Evolutionary conservation across 2,329 filamentous ascomycete genomes (phyloP).

Genomic region (Cordyceps cicadae): DNA sequence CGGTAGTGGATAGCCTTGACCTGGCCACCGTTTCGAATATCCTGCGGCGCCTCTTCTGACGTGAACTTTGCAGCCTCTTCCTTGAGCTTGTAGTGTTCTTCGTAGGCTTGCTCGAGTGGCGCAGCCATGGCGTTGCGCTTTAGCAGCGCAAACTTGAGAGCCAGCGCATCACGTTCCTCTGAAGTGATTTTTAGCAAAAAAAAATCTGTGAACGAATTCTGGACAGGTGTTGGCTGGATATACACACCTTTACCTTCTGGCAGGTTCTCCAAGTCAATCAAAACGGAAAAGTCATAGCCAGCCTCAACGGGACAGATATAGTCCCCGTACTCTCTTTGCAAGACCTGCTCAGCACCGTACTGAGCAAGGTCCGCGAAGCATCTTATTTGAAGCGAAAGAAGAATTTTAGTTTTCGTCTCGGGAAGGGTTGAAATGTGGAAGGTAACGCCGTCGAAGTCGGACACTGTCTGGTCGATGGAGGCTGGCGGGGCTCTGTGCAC

Average conservation of each 20-base stretch:
- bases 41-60: conserved; percentile 87
- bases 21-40: conserved; percentile 78
- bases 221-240: background rate
- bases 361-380: conserved; percentile 88
- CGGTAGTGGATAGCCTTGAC: conserved; percentile 97
- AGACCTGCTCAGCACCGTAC: conserved; percentile 85
- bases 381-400: conserved; percentile 89
- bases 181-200: no score
- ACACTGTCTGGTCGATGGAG: conserved; percentile 95
- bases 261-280: conserved; percentile 80
- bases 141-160: conserved; percentile 78
- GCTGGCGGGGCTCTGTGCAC: conserved; percentile 64
- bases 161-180: conserved; percentile 80
- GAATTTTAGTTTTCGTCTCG: conserved; percentile 85
- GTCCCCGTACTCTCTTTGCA: conserved; percentile 87
- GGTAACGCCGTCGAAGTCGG: conserved; percentile 97
- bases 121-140: conserved; percentile 99
- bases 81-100: conserved; percentile 78
- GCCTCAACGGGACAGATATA: conserved; percentile 82
- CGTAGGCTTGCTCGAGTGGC: conserved; percentile 93
- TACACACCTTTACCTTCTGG: conserved; percentile 65
- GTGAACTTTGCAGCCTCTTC: conserved; percentile 90
- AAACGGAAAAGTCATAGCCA: conserved; percentile 92
- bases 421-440: conserved; percentile 92
- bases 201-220: no score